Percentiles rank a stretch among this genome's conserved stretches.
These are phyloP conservation scores for Solanum corneliomulleri DNA, from an alignment of 257 asterid genomes.

Conservation along the genomic window DNA sequence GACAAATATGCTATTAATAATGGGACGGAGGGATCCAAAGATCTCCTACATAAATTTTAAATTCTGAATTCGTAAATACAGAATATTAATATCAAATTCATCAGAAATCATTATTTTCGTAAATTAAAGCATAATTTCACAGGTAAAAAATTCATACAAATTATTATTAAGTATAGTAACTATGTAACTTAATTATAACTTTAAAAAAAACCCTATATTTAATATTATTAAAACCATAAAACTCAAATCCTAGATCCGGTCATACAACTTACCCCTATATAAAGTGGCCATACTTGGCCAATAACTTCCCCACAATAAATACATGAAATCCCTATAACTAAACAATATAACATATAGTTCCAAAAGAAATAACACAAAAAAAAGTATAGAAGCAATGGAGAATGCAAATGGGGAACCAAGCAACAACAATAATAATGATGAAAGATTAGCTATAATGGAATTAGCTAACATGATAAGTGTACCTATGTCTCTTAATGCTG, in stretches of 20 bases:
- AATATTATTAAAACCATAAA: not conserved
- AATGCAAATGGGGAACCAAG: not conserved
- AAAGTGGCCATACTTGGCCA: not conserved
- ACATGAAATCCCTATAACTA: not conserved
- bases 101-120: not conserved
- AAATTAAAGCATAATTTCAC: not conserved
- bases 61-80: accelerated
- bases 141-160: not conserved
- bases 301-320: not conserved
- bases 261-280: not conserved
- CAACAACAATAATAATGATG: not conserved
- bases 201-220: not conserved
- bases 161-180: not conserved
- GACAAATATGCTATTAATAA: not conserved
- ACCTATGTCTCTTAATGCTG: constrained; percentile 14
- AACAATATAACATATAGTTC: not conserved
- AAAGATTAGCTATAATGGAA: constrained; percentile 14
- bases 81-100: not conserved
- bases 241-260: not conserved
- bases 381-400: not conserved
- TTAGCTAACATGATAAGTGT: constrained; percentile 23
- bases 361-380: not conserved
- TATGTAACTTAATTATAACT: not conserved
- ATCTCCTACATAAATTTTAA: not conserved
- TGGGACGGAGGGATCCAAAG: not conserved